Conservation (phyloP, 177 flowering plant species). For the Tripterygium wilfordii region DNA sequence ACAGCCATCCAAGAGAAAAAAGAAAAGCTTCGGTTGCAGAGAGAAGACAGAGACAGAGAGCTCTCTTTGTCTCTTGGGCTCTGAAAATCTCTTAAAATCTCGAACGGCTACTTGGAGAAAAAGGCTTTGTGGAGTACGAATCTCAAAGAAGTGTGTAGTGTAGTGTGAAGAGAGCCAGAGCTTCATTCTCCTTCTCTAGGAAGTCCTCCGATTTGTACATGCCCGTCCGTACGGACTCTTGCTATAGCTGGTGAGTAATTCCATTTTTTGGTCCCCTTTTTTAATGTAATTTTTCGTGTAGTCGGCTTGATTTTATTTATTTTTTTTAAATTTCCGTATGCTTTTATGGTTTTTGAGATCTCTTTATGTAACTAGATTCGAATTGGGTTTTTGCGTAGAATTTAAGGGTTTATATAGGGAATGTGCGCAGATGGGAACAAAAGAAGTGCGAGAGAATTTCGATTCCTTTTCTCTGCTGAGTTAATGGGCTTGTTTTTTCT, state of each 20-base stretch:
- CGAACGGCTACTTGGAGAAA: too few species aligned
- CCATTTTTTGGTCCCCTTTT: too few species aligned
- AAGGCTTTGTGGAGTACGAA: conserved; percentile 15
- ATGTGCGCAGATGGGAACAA: conserved; percentile 2
- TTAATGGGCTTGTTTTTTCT: conserved; percentile 2
- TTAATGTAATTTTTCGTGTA: too few species aligned
- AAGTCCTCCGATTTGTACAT: too few species aligned
- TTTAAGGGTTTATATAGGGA: conserved; percentile 10
- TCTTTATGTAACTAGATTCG: not conserved
- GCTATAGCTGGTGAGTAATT: too few species aligned
- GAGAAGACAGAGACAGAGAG: conserved; percentile 5
- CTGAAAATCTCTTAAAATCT: not conserved
- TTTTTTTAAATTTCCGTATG: too few species aligned
- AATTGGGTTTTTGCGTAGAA: conserved; percentile 9
- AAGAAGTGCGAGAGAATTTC: not conserved
- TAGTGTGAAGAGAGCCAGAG: not conserved
- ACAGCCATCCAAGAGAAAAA: too few species aligned
- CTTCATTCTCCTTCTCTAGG: too few species aligned
- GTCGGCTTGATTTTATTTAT: too few species aligned
- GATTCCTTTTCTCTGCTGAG: not conserved
- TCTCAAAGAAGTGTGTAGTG: too few species aligned
- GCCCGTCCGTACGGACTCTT: too few species aligned
- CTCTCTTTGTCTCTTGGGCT: conserved; percentile 3
- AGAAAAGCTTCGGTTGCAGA: not conserved
- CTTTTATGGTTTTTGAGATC: not conserved